Conservation (phyloP, 208 protist species). For the Leishmania arabica region DNA sequence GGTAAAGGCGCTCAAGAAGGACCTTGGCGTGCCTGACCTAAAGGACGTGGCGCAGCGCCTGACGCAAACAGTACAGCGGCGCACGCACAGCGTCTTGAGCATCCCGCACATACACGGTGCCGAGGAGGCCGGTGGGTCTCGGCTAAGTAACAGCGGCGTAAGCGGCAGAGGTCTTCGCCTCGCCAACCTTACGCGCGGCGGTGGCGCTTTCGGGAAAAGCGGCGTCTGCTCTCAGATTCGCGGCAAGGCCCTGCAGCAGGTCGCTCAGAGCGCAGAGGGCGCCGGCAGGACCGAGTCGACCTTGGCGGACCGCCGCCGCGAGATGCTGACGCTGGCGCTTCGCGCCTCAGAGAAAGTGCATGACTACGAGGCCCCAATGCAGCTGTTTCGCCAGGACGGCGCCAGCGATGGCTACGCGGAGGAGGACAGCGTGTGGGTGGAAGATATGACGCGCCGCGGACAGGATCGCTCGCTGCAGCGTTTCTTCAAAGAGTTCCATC, state of each 20-base stretch:
- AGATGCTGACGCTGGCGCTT: slow-evolving; percentile 78
- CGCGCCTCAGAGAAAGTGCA: slow-evolving; percentile 73
- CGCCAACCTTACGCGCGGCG: slow-evolving; percentile 18
- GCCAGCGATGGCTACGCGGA: slow-evolving; percentile 18
- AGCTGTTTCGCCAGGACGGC: slow-evolving; percentile 30
- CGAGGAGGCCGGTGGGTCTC: slow-evolving; percentile 2
- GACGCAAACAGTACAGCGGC: slow-evolving; percentile 54
- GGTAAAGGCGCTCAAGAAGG: slow-evolving; percentile 69
- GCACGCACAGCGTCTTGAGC: slow-evolving; percentile 77
- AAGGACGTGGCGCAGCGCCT: slow-evolving; percentile 68
- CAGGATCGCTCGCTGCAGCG: slow-evolving; percentile 78
- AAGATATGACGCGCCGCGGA: slow-evolving; percentile 58
- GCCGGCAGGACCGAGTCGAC: slow-evolving; percentile 36
- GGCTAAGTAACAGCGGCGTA: not conserved
- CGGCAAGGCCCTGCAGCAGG: slow-evolving; percentile 28
- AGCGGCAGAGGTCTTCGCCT: slow-evolving; percentile 7
- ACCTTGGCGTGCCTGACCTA: slow-evolving; percentile 82
- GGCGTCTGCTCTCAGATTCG: slow-evolving; percentile 3
- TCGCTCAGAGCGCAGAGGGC: not conserved
- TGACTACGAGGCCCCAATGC: slow-evolving; percentile 71
- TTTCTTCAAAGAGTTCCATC: slow-evolving; percentile 91
- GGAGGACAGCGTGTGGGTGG: slow-evolving; percentile 35
- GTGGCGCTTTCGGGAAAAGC: slow-evolving; percentile 9
- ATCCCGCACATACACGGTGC: slow-evolving; percentile 34
- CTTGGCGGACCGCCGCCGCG: slow-evolving; percentile 47